A percentile compares a stretch with the other conserved stretches of the same genome.
phyloP scores from a whole-genome alignment of 768 basidiomycete species.

The Mycena galopus region DNA sequence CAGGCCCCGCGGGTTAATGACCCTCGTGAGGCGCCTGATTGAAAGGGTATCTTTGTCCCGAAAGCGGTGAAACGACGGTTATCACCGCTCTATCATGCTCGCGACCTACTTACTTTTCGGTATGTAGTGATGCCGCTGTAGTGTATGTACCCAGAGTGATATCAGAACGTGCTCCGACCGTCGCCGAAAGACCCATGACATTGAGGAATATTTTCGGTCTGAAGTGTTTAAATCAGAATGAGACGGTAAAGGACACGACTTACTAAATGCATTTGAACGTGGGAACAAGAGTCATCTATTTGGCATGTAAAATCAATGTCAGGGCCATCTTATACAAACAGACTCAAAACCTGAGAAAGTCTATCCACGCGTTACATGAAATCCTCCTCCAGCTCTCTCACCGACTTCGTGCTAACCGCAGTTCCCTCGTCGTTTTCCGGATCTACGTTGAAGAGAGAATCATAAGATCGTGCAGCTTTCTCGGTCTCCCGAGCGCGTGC shows the following conservation, averaged over 20 bases:
- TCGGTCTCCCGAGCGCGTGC: conserved; percentile 84
- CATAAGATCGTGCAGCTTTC: conserved; percentile 91
- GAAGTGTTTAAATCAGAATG: not conserved
- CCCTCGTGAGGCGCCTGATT: no score
- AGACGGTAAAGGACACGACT: not conserved
- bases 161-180: not conserved
- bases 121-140: not conserved
- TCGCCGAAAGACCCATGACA: not conserved
- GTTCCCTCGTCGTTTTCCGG: conserved; percentile 69
- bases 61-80: conserved; percentile 6
- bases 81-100: not conserved
- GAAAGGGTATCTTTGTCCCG: no score
- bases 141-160: no score
- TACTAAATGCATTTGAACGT: not conserved
- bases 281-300: not conserved
- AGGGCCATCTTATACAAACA: conserved; percentile 3
- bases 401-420: conserved; percentile 68
- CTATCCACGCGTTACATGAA: conserved; percentile 73
- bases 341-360: not conserved
- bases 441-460: conserved; percentile 78
- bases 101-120: not conserved
- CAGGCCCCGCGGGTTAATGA: no score
- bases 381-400: conserved; percentile 86
- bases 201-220: not conserved
- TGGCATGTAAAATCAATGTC: not conserved